These are phyloP conservation scores for Trichosporon sp. DNA, from an alignment of 1,284 basidiomycete species.

Conservation along the genomic window DNA sequence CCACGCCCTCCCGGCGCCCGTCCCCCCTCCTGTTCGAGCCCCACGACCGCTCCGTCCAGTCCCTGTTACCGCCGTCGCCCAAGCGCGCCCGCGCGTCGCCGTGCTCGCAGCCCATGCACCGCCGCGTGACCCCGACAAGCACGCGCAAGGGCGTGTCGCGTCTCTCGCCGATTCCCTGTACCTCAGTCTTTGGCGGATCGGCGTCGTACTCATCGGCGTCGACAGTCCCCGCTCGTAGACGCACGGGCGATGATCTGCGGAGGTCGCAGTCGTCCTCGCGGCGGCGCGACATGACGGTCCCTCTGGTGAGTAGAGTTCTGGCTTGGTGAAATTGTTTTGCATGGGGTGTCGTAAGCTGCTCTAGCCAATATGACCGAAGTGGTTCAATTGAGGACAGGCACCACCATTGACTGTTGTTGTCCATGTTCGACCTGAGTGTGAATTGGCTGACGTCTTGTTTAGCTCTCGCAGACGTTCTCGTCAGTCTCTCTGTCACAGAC, in stretches of 20 bases:
- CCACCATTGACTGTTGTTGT: neutral
- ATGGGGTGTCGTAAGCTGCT: neutral
- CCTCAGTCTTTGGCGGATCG: neutral
- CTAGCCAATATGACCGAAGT: neutral
- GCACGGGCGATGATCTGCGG: neutral
- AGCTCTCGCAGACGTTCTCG: conserved; percentile 41
- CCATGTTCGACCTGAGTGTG: neutral
- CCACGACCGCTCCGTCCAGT: neutral
- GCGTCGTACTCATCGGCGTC: neutral
- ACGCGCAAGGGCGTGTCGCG: neutral
- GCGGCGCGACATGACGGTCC: conserved; percentile 41
- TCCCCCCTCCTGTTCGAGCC: neutral
- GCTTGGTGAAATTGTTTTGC: neutral
- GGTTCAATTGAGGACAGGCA: neutral
- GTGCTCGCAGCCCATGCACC: conserved; percentile 16
- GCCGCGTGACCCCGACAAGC: conserved; percentile 5
- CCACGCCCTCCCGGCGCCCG: neutral
- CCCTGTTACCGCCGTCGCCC: conserved; percentile 25
- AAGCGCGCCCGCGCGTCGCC: conserved; percentile 34
- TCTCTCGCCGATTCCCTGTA: conserved; percentile 7
- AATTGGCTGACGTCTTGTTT: conserved; percentile 6
- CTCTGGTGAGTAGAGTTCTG: conserved; percentile 30
- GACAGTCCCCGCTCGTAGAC: neutral
- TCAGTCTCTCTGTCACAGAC: conserved; percentile 36
- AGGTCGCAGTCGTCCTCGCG: conserved; percentile 8